These are phyloP conservation scores for Linanthus parryae DNA, from an alignment of 148 eudicot genomes.

Conservation along the genomic window DNA sequence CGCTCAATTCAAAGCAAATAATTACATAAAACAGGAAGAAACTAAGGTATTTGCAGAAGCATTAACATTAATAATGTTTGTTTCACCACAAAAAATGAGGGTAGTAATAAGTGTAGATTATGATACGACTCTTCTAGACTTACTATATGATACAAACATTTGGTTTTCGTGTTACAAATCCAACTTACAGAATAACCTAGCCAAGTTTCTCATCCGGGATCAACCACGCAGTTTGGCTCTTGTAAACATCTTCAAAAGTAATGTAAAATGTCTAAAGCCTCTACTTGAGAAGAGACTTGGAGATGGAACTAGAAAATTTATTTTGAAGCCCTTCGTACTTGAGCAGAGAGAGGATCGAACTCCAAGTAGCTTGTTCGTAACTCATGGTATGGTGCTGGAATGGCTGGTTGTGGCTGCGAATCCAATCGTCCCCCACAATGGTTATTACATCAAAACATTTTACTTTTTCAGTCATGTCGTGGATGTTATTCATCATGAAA, in stretches of 20 bases:
- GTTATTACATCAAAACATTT: constrained; percentile 56
- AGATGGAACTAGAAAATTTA: constrained; percentile 40
- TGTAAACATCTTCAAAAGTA: constrained; percentile 73
- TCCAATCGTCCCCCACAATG: constrained; percentile 65
- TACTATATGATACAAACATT: too few relatives aligned
- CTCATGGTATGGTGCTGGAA: constrained; percentile 73
- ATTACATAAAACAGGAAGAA: too few relatives aligned
- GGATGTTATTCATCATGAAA: constrained; percentile 72
- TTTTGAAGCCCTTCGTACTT: constrained; percentile 53
- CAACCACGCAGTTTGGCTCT: constrained; percentile 64
- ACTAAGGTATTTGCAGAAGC: too few relatives aligned
- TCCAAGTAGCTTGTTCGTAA: constrained; percentile 79
- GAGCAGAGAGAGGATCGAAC: constrained; percentile 55
- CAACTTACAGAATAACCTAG: too few relatives aligned
- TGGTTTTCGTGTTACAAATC: too few relatives aligned
- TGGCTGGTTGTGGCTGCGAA: constrained; percentile 59
- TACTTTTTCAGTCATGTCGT: constrained; percentile 76
- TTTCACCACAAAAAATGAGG: too few relatives aligned
- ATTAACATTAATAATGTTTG: too few relatives aligned
- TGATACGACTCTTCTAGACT: too few relatives aligned
- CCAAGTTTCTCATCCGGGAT: constrained; percentile 51
- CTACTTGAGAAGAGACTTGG: constrained; percentile 51
- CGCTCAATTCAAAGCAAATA: too few relatives aligned
- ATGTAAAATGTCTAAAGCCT: constrained; percentile 56
- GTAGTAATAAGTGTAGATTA: too few relatives aligned